Evolutionary conservation across 2,329 filamentous ascomycete species (phyloP), one percentile per base, ranked within the genome.

Genomic region (Calonectria hongkongensis): DNA sequence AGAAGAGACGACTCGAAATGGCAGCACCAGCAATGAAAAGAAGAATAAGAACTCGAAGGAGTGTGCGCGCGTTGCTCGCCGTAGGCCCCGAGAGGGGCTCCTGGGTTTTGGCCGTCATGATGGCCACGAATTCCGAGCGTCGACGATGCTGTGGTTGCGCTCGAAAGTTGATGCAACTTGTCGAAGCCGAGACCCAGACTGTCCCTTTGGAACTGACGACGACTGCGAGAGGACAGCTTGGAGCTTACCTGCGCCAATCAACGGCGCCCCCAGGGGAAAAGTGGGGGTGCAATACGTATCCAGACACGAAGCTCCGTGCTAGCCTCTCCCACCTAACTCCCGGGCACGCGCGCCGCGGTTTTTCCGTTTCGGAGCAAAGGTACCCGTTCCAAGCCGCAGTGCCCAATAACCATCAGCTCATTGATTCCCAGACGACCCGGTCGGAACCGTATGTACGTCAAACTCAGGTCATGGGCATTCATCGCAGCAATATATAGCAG

Each of bases 1-100:
- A 98, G 90, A 99, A 99, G 79, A 99, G 89, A 86, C 97, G 95
- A 86, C 96, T 98, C 78, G 96, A 92, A 82, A 98, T 91, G 78
- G 96, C 95, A 75, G 97, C 96, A 71, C 92, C 95, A 77, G 97
- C 97, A 85, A 99, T 98, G 82, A 96, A 92, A 82, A 89, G 90
- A 80, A 99, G 92, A 87, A 99, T 99, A 82, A 97, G 90, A 79
- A 98, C 92, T 83, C 96, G 93, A 77, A 99, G 89, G 81, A 98
- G 87, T 77, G 95, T 94, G 84, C 96, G 92, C 75, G 95, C 94
- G 85, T 92, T 98, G 85, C 93, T 91, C 80, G 93, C 94, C 83
- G 92, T 93, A 84, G 94, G 94, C 88, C 94, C 92, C 83, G 95
- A 90, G 83, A 97, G 89, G 81, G 88, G 84, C 78, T 88, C 87